phyloP scores from a whole-genome alignment of 2,329 filamentous ascomycete species.

The Colletotrichum tropicale region DNA sequence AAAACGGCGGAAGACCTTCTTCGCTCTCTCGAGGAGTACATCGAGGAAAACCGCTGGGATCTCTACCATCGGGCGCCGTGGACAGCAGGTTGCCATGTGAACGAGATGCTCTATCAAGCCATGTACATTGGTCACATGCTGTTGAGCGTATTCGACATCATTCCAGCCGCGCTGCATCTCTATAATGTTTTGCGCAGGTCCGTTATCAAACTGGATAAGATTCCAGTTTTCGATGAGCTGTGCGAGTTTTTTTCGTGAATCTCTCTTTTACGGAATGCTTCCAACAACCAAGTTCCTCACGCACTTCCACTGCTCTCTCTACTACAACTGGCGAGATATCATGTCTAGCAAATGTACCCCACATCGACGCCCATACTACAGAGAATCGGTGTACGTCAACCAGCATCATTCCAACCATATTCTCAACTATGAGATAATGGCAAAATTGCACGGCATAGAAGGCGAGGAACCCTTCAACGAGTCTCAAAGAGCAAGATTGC shows the following conservation, averaged over 20 bases:
- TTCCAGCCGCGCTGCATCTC: background rate
- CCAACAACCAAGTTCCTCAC: background rate
- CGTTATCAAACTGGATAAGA: background rate
- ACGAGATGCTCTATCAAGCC: background rate
- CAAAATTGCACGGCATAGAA: too few species aligned
- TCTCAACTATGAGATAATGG: too few species aligned
- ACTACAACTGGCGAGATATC: background rate
- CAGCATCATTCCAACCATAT: background rate
- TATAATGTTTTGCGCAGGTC: background rate
- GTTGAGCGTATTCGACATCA: background rate
- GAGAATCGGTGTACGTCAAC: background rate
- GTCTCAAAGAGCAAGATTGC: too few species aligned
- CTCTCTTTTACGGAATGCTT: background rate
- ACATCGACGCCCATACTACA: background rate
- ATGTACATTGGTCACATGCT: background rate
- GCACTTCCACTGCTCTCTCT: background rate
- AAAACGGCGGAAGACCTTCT: too few species aligned
- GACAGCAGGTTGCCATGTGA: background rate
- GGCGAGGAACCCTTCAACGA: too few species aligned
- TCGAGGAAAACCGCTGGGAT: too few species aligned
- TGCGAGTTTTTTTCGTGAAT: background rate
- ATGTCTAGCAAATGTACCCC: too few species aligned
- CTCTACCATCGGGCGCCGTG: too few species aligned
- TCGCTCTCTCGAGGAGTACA: too few species aligned
- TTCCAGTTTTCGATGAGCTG: background rate